Conservation (phyloP, 1,284 basidiomycete genomes). For the Moniliella sp. region DNA sequence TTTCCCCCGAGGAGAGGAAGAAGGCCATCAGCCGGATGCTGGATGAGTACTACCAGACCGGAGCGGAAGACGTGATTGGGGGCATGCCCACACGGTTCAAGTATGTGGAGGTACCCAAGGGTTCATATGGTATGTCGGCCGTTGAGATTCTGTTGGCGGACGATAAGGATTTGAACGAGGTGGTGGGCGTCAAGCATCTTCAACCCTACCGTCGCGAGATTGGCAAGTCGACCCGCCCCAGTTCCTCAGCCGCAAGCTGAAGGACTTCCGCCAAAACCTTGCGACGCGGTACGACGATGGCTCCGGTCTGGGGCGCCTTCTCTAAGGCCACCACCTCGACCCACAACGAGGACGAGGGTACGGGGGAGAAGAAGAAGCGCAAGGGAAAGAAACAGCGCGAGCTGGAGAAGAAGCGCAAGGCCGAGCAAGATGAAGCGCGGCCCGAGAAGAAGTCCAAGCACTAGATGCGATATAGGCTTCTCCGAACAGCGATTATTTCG, state of each 20-base stretch:
- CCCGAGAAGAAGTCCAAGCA: too few relatives aligned
- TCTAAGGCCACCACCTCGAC: too few relatives aligned
- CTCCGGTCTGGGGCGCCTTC: too few relatives aligned
- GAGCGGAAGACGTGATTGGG: conserved; percentile 86
- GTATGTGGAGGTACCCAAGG: conserved; percentile 53
- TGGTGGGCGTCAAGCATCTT: conserved; percentile 65
- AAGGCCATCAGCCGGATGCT: conserved; percentile 55
- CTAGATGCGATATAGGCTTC: too few relatives aligned
- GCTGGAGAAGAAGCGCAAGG: too few relatives aligned
- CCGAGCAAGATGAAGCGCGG: too few relatives aligned
- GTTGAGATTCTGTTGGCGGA: conserved; percentile 77
- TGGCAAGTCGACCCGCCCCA: conserved; percentile 42
- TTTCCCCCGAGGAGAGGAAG: conserved; percentile 14
- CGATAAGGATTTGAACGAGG: conserved; percentile 75
- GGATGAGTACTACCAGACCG: conserved; percentile 67
- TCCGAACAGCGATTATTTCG: too few relatives aligned
- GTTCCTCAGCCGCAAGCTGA: conserved; percentile 44
- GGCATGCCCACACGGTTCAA: conserved; percentile 80
- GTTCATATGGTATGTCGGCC: conserved; percentile 54
- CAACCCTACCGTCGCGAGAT: conserved; percentile 49
- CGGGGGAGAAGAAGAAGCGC: too few relatives aligned
- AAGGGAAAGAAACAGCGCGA: too few relatives aligned
- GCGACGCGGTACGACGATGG: too few relatives aligned
- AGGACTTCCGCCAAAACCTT: conserved; percentile 51
- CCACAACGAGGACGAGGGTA: too few relatives aligned